phyloP scores from a whole-genome alignment of 495 filamentous ascomycete species.

The Penicillium paxilli region DNA sequence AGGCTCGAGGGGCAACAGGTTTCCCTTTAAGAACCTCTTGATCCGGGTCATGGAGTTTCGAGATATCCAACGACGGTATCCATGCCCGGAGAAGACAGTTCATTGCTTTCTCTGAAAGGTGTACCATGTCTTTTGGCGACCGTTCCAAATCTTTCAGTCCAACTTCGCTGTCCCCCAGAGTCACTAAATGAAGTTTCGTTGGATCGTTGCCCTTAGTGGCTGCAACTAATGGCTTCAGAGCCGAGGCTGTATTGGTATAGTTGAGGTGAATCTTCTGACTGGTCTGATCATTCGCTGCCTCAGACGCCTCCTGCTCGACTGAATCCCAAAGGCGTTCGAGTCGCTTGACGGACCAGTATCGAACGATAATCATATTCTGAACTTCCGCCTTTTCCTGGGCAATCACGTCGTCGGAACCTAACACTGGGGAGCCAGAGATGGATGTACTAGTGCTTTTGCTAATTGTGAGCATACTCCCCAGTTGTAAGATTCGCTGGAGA shows the following conservation, averaged over 20 bases:
- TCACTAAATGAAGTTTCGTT: slow-evolving; percentile 28
- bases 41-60: slow-evolving; percentile 2
- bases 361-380: slow-evolving; percentile 49
- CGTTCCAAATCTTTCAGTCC: slow-evolving; percentile 34
- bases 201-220: slow-evolving; percentile 18
- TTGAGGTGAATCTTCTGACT: slow-evolving; percentile 27
- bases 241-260: slow-evolving; percentile 15
- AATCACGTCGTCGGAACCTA: slow-evolving; percentile 27
- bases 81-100: slow-evolving; percentile 37
- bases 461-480: slow-evolving; percentile 29
- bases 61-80: slow-evolving; percentile 21
- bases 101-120: slow-evolving; percentile 36
- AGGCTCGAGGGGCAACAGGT: slow-evolving; percentile 10
- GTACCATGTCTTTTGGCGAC: slow-evolving; percentile 41
- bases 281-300: slow-evolving; percentile 27
- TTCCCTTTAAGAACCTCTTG: background rate
- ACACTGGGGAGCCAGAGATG: background rate
- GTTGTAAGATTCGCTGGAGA: slow-evolving; percentile 40
- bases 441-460: background rate
- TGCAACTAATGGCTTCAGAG: slow-evolving; percentile 11
- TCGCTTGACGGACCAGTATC: slow-evolving; percentile 44
- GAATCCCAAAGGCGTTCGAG: slow-evolving; percentile 40
- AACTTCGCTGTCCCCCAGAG: slow-evolving; percentile 33
- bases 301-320: slow-evolving; percentile 36
- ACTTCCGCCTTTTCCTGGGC: slow-evolving; percentile 45